Evolutionary conservation across 2,329 filamentous ascomycete genomes (phyloP).

Genomic region (Alternaria consortialis): DNA sequence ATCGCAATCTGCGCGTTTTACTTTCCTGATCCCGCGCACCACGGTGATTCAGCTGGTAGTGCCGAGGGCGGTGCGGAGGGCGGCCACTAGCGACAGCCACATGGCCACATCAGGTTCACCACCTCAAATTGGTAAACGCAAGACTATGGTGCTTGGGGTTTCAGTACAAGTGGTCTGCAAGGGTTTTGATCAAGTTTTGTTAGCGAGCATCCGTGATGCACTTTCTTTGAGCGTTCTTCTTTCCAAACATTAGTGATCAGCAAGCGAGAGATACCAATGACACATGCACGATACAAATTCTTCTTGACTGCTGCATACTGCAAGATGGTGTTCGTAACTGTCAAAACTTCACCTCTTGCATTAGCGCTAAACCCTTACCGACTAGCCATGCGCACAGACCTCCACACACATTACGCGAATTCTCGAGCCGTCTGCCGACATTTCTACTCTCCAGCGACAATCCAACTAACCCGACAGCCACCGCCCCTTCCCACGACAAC

Average conservation of each 20-base stretch:
- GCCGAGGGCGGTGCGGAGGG: constrained; percentile 3
- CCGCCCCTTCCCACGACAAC: constrained; percentile 32
- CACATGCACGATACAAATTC: not conserved
- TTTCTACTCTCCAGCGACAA: constrained; percentile 34
- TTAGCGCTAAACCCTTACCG: not conserved
- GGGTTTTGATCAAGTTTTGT: not conserved
- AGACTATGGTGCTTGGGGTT: constrained; percentile 7
- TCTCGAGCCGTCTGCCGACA: constrained; percentile 15
- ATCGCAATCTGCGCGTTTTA: constrained; percentile 70
- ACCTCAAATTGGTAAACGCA: not conserved
- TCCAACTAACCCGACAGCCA: constrained; percentile 42
- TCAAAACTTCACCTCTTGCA: not conserved
- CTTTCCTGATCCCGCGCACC: constrained; percentile 62
- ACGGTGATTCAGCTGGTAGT: constrained; percentile 20
- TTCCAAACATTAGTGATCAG: constrained; percentile 19
- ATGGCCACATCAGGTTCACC: not conserved
- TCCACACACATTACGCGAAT: constrained; percentile 34
- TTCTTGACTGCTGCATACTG: not conserved
- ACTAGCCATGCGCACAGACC: constrained; percentile 12
- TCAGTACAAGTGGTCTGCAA: not conserved
- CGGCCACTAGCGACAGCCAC: not conserved
- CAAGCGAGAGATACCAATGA: constrained; percentile 23
- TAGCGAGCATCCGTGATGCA: constrained; percentile 18
- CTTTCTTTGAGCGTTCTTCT: constrained; percentile 3
- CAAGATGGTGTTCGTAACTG: not conserved